Percentiles rank a stretch among this genome's conserved stretches.
Conservation (phyloP, 148 eudicot genomes). For the Diospyros kaki region DNA sequence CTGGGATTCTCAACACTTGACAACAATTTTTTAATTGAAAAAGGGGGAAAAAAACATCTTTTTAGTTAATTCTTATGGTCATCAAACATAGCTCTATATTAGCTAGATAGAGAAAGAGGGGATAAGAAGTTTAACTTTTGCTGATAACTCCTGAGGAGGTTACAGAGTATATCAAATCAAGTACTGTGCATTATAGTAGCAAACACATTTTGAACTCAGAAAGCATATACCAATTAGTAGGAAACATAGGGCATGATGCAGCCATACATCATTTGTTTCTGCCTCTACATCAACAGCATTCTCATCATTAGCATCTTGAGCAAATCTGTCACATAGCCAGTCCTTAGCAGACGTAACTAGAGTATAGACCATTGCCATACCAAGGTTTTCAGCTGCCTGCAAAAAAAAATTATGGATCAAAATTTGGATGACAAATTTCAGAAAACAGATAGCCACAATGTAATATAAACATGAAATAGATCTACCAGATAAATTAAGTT, state of each 20-base stretch:
- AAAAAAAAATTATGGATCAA: neutral
- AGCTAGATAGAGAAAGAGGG: neutral
- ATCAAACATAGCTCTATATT: neutral
- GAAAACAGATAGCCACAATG: neutral
- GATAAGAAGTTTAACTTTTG: neutral
- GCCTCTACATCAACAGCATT: conserved; percentile 43
- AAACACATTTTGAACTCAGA: neutral
- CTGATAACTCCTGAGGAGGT: neutral
- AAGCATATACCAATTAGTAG: neutral
- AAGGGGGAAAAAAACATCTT: neutral
- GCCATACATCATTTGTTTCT: conserved; percentile 74
- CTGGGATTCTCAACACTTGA: too few relatives aligned
- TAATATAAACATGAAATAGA: neutral
- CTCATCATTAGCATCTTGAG: conserved; percentile 44
- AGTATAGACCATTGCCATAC: conserved; percentile 97
- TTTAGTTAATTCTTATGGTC: neutral
- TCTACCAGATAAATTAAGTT: neutral
- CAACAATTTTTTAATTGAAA: too few relatives aligned
- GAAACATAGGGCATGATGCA: neutral
- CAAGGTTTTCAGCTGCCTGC: conserved; percentile 94
- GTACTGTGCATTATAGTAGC: neutral
- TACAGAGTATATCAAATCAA: too few relatives aligned
- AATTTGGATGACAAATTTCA: conserved; percentile 3
- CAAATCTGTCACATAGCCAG: conserved; percentile 85
- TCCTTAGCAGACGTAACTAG: conserved; percentile 83